Percentiles rank a stretch among this genome's conserved stretches.
Conservation (phyloP, 2,329 filamentous ascomycete species). For the Claviceps pazoutovae region DNA sequence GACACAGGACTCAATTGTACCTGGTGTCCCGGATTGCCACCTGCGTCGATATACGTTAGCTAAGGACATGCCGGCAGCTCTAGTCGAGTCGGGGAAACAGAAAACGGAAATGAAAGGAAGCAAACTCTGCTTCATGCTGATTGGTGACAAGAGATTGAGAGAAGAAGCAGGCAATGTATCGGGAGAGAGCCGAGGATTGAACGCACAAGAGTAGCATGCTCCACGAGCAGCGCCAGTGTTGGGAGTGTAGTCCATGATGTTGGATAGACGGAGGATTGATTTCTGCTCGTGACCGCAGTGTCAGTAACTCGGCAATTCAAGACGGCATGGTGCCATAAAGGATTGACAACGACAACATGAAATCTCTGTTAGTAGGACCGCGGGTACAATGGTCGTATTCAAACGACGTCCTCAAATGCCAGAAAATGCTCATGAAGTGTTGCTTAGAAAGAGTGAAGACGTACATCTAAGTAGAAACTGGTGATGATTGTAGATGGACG, state of each 20-base stretch:
- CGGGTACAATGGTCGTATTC: background rate
- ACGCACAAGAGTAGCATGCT: constrained; percentile 40
- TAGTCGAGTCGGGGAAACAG: background rate
- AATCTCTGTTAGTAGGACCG: background rate
- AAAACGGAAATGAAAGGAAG: background rate
- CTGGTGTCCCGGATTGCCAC: constrained; percentile 62
- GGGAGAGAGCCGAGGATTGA: background rate
- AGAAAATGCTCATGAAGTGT: background rate
- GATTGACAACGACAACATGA: background rate
- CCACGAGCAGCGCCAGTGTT: constrained; percentile 18
- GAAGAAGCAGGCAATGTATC: background rate
- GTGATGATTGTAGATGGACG: background rate
- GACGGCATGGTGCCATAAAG: background rate
- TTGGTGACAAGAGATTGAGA: background rate
- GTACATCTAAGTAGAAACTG: background rate
- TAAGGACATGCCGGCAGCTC: background rate
- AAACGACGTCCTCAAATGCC: background rate
- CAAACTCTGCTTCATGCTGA: background rate
- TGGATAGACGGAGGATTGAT: too few species aligned
- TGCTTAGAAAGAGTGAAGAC: background rate
- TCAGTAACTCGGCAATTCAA: background rate
- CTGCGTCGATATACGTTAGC: constrained; percentile 24
- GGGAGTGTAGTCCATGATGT: constrained; percentile 24
- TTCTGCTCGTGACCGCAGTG: background rate
- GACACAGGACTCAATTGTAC: constrained; percentile 33